These are phyloP conservation scores for Mycena galopus DNA, from an alignment of 768 basidiomycete species.

Conservation along the genomic window DNA sequence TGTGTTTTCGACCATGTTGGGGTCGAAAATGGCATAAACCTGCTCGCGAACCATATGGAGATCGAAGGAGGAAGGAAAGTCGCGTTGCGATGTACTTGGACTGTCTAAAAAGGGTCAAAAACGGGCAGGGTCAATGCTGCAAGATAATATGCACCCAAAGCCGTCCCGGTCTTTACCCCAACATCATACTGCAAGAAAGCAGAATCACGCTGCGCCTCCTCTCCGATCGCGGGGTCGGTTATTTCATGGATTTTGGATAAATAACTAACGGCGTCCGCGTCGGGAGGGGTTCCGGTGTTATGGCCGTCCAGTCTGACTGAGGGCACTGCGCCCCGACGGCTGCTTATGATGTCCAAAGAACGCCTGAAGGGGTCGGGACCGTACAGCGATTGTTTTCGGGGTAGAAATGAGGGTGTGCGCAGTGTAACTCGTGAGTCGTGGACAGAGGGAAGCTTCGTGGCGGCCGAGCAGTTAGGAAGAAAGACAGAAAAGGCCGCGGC, in stretches of 20 bases:
- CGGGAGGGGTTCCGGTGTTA: constrained; percentile 25
- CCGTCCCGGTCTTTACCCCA: constrained; percentile 14
- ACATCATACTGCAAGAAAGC: constrained; percentile 9
- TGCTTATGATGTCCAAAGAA: background rate
- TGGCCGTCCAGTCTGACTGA: constrained; percentile 21
- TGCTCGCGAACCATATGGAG: constrained; percentile 27
- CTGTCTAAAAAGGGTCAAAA: constrained; percentile 24
- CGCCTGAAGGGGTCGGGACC: background rate
- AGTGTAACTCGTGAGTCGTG: background rate
- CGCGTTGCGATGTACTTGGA: constrained; percentile 23
- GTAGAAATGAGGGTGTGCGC: background rate
- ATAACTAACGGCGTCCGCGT: constrained; percentile 23
- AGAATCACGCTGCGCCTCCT: constrained; percentile 19
- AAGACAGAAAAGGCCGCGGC: too few species aligned
- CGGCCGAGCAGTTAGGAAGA: too few species aligned
- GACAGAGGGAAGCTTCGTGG: too few species aligned
- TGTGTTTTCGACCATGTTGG: constrained; percentile 46
- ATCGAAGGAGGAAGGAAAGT: constrained; percentile 21
- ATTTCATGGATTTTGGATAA: constrained; percentile 23
- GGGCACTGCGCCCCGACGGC: background rate
- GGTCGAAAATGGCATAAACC: constrained; percentile 50
- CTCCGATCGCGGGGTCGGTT: constrained; percentile 22
- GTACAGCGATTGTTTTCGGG: background rate
- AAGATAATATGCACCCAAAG: background rate
- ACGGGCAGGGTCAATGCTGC: background rate